phyloP scores from a whole-genome alignment of 352 stramenopile genomes.

The Phytophthora kernoviae region DNA sequence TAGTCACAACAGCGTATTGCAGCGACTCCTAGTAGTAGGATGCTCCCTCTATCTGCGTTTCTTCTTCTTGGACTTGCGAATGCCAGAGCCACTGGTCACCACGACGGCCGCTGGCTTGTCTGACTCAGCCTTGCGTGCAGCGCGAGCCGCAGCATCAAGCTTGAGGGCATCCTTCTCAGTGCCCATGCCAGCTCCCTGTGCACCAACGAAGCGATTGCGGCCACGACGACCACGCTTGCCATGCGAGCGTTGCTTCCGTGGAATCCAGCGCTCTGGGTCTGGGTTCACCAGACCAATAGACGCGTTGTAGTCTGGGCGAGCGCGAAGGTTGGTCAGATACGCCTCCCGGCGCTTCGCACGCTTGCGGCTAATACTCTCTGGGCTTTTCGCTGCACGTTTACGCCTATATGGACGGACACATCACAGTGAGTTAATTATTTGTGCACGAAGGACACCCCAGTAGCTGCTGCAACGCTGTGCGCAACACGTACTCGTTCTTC shows the following conservation, averaged over 20 bases:
- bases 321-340: slow-evolving; percentile 61
- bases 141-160: slow-evolving; percentile 79
- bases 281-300: slow-evolving; percentile 77
- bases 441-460: too few species aligned
- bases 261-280: slow-evolving; percentile 85
- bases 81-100: slow-evolving; percentile 60
- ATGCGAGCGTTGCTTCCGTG: slow-evolving; percentile 85
- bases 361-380: slow-evolving; percentile 74
- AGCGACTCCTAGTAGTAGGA: slow-evolving; percentile 11
- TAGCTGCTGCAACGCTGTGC: not conserved
- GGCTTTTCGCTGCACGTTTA: slow-evolving; percentile 76
- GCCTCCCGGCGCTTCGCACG: slow-evolving; percentile 70
- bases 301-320: slow-evolving; percentile 76
- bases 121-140: slow-evolving; percentile 64
- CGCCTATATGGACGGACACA: slow-evolving; percentile 34
- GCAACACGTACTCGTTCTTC: slow-evolving; percentile 76
- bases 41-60: slow-evolving; percentile 72
- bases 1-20: slow-evolving; percentile 5
- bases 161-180: slow-evolving; percentile 85
- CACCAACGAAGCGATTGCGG: slow-evolving; percentile 84
- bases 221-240: slow-evolving; percentile 75
- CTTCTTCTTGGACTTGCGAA: slow-evolving; percentile 88
- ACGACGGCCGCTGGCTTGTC: slow-evolving; percentile 68
- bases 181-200: slow-evolving; percentile 77
- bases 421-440: slow-evolving; percentile 12